A percentile compares a stretch with the other conserved stretches of the same genome.
phyloP scores from a whole-genome alignment of 495 filamentous ascomycete genomes.

The Aspergillus leporis region DNA sequence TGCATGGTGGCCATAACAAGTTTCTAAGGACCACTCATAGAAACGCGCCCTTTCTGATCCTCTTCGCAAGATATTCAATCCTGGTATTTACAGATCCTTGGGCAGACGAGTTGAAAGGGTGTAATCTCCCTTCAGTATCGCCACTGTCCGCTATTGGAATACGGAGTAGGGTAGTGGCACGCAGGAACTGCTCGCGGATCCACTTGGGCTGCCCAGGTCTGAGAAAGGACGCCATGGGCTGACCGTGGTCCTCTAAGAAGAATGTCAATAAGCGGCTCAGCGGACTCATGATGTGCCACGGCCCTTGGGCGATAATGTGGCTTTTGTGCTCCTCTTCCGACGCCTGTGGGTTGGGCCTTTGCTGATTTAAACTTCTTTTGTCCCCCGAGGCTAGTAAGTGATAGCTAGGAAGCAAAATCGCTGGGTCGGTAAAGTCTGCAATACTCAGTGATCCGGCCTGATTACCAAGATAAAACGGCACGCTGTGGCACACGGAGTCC shows the following conservation, averaged over 20 bases:
- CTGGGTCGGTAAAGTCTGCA: conserved; percentile 6
- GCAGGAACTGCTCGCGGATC: conserved; percentile 18
- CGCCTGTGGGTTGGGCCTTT: no score
- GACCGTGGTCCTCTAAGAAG: conserved; percentile 16
- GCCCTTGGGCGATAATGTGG: conserved; percentile 15
- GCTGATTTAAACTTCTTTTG: not conserved
- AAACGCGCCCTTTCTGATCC: conserved; percentile 10
- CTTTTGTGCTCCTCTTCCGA: conserved; percentile 10
- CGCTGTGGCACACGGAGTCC: conserved; percentile 17
- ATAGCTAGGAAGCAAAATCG: not conserved
- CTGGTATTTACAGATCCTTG: not conserved
- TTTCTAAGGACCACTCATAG: conserved; percentile 18
- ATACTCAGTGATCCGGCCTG: not conserved
- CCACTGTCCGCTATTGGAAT: not conserved
- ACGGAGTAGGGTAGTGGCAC: conserved; percentile 9
- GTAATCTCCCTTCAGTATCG: not conserved
- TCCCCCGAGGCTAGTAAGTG: not conserved
- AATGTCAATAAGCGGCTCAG: conserved; percentile 19
- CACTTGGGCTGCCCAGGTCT: conserved; percentile 15
- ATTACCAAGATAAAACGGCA: conserved; percentile 19
- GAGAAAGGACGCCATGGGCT: conserved; percentile 9
- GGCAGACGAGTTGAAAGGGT: not conserved
- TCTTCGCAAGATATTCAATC: conserved; percentile 8
- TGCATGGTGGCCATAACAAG: no score
- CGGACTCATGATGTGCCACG: conserved; percentile 16